Conservation (phyloP, 768 basidiomycete species). For the Kwoniella sp. region DNA sequence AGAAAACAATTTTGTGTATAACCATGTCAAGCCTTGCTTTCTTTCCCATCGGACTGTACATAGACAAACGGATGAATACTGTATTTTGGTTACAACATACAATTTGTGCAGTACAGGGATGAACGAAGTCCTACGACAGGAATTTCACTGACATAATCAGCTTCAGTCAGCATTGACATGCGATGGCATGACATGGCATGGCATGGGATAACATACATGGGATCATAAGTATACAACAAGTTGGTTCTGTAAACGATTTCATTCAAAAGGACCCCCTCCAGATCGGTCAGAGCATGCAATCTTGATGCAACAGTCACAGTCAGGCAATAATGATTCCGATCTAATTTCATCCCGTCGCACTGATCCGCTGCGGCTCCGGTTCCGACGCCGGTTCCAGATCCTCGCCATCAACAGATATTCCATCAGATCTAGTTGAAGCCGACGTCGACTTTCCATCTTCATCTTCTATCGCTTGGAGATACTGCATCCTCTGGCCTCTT, state of each 20-base stretch:
- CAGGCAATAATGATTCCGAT: too few species aligned
- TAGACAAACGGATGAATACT: neutral
- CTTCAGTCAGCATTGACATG: too few species aligned
- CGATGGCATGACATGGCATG: too few species aligned
- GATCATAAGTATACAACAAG: too few species aligned
- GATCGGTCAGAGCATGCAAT: too few species aligned
- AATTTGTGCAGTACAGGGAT: neutral
- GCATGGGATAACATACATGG: too few species aligned
- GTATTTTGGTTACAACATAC: neutral
- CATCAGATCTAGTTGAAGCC: constrained; percentile 2
- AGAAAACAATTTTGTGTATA: too few species aligned
- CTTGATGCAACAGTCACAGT: too few species aligned
- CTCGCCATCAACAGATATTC: neutral
- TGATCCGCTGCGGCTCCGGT: constrained; percentile 14
- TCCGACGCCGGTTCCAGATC: constrained; percentile 11
- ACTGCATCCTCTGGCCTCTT: constrained; percentile 47
- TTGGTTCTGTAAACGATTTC: too few species aligned
- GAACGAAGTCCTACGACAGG: neutral
- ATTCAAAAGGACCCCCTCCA: too few species aligned
- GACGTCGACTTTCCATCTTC: constrained; percentile 33
- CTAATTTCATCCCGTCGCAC: constrained; percentile 29
- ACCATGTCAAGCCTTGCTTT: constrained; percentile 9
- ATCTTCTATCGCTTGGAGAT: constrained; percentile 43
- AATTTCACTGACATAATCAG: too few species aligned
- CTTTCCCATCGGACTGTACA: too few species aligned